Percentiles rank a stretch among this genome's conserved stretches.
These are phyloP conservation scores for Alternaria atra DNA, from an alignment of 2,329 filamentous ascomycete genomes.

Conservation along the genomic window DNA sequence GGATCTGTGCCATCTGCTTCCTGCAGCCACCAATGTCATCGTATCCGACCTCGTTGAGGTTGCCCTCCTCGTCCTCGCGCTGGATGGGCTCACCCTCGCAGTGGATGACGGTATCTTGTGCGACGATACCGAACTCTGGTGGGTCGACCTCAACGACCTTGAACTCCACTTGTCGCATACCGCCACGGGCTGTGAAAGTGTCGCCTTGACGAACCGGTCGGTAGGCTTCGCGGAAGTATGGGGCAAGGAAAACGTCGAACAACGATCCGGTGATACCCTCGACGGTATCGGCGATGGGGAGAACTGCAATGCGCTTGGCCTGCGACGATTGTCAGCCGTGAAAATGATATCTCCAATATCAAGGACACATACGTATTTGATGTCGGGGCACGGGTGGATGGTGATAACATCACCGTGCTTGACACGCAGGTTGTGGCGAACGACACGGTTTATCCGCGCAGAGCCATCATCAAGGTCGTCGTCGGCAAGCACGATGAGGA, in stretches of 20 bases:
- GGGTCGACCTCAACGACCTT: slow-evolving; percentile 99
- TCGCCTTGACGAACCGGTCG: slow-evolving; percentile 96
- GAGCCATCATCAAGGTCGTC: slow-evolving; percentile 98
- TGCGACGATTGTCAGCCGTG: slow-evolving; percentile 52
- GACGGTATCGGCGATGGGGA: slow-evolving; percentile 97
- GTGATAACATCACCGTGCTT: slow-evolving; percentile 99
- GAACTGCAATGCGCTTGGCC: slow-evolving; percentile 98
- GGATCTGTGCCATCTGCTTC: slow-evolving; percentile 99
- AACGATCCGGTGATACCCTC: slow-evolving; percentile 97
- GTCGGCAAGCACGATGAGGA: slow-evolving; percentile 95
- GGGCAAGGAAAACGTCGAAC: slow-evolving; percentile 98
- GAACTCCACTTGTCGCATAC: slow-evolving; percentile 99
- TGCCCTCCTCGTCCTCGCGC: slow-evolving; percentile 98
- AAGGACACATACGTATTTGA: slow-evolving; percentile 88
- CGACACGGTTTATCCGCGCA: slow-evolving; percentile 96
- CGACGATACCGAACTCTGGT: slow-evolving; percentile 97
- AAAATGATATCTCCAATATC: not conserved
- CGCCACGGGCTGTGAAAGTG: slow-evolving; percentile 94
- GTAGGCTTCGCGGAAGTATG: slow-evolving; percentile 99
- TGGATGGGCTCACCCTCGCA: slow-evolving; percentile 97
- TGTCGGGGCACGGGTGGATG: slow-evolving; percentile 96
- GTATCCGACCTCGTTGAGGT: slow-evolving; percentile 98
- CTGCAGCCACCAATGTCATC: slow-evolving; percentile 99
- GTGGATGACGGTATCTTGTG: slow-evolving; percentile 98
- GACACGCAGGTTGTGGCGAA: slow-evolving; percentile 96